A percentile compares a stretch with the other conserved stretches of the same genome.
phyloP scores from a whole-genome alignment of 306 rosid species.

The Castanopsis chinensis region DNA sequence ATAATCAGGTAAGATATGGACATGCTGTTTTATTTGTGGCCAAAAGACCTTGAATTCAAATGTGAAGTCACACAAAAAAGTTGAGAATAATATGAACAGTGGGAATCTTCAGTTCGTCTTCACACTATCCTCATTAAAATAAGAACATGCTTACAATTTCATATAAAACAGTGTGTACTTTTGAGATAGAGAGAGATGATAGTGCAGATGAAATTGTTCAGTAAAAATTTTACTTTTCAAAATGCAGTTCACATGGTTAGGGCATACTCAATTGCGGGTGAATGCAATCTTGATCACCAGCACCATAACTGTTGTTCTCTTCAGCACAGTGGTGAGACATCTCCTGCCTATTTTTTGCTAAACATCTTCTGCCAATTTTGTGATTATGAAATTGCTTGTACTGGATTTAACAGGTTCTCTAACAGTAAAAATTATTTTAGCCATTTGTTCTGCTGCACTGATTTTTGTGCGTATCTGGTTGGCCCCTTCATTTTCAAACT shows the following conservation, averaged over 20 bases:
- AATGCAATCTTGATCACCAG: conserved; percentile 95
- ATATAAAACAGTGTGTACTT: too few species aligned
- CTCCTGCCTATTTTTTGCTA: neutral
- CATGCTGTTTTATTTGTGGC: too few species aligned
- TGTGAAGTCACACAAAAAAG: too few species aligned
- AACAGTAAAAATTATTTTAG: neutral
- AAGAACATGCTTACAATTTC: too few species aligned
- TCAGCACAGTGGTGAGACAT: conserved; percentile 85
- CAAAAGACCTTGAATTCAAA: too few species aligned
- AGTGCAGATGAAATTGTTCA: too few species aligned
- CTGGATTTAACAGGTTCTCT: neutral
- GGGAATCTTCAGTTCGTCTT: too few species aligned
- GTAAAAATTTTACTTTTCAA: too few species aligned
- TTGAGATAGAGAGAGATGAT: too few species aligned
- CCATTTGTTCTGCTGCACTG: conserved; percentile 1
- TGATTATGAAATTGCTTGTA: conserved; percentile 8
- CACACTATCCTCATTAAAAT: too few species aligned
- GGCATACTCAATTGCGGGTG: conserved; percentile 69
- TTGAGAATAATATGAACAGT: too few species aligned
- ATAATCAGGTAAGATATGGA: too few species aligned
- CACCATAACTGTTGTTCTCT: conserved; percentile 85
- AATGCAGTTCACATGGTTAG: conserved; percentile 83
- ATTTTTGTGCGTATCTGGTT: neutral
- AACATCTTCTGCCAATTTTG: neutral
- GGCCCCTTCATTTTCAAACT: neutral